These are phyloP conservation scores for Plasmodium gaboni DNA, from an alignment of 169 alveolate species.

Conservation along the genomic window DNA sequence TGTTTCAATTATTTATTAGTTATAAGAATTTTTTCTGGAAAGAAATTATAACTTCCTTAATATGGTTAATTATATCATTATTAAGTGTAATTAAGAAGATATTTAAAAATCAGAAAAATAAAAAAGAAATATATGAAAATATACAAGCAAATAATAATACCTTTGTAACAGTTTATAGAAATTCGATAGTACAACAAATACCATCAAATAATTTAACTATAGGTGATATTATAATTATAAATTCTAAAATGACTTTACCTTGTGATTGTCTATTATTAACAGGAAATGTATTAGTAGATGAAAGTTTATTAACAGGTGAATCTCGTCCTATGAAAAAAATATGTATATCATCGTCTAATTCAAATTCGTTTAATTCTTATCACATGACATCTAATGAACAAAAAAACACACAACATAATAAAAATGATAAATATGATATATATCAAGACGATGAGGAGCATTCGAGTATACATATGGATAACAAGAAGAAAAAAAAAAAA, in stretches of 20 bases:
- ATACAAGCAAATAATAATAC: conserved; percentile 77
- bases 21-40: conserved; percentile 85
- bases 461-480: background rate
- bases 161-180: conserved; percentile 82
- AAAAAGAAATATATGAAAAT: conserved; percentile 80
- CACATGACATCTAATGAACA: background rate
- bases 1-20: conserved; percentile 84
- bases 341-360: conserved; percentile 69
- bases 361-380: conserved; percentile 64
- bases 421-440: no score
- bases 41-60: conserved; percentile 83
- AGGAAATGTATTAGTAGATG: conserved; percentile 90
- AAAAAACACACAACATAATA: no score
- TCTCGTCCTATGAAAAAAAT: conserved; percentile 89
- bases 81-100: conserved; percentile 82
- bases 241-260: conserved; percentile 85
- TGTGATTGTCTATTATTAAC: conserved; percentile 90
- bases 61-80: conserved; percentile 82
- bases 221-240: conserved; percentile 87
- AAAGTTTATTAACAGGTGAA: conserved; percentile 92
- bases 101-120: conserved; percentile 82
- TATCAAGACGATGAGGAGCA: background rate
- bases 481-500: background rate
- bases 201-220: conserved; percentile 83
- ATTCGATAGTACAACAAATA: conserved; percentile 80